Conservation (phyloP, 192 early-diverging fungal genomes). For the Physocladia obscura region DNA sequence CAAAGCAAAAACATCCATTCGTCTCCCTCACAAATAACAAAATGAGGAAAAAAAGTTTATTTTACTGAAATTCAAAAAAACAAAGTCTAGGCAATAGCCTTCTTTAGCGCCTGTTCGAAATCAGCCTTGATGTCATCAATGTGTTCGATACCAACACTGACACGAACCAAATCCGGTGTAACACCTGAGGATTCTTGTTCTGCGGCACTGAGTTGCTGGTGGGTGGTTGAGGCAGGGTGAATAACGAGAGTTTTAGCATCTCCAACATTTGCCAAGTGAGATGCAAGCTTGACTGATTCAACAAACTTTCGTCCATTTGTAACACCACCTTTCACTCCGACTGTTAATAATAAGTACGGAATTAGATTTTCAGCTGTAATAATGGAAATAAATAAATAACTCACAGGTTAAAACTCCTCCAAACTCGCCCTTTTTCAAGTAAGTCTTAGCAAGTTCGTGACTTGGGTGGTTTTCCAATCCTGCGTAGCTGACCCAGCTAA, state of each 20-base stretch:
- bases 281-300: conserved; percentile 73
- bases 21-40: background rate
- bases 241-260: conserved; percentile 88
- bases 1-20: too few relatives aligned
- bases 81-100: conserved; percentile 22
- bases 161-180: conserved; percentile 76
- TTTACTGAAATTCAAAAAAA: too few relatives aligned
- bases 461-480: conserved; percentile 77
- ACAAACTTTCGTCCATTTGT: conserved; percentile 70
- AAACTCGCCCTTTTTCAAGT: conserved; percentile 73
- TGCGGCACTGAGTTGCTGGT: conserved; percentile 80
- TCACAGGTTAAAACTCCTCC: conserved; percentile 74
- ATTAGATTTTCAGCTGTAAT: too few relatives aligned
- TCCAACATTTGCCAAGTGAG: conserved; percentile 94
- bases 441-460: conserved; percentile 79
- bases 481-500: conserved; percentile 86
- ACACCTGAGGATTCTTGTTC: conserved; percentile 80
- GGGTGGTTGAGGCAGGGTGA: conserved; percentile 81
- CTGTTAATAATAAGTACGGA: too few relatives aligned
- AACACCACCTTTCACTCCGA: conserved; percentile 51
- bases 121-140: conserved; percentile 57
- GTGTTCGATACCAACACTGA: conserved; percentile 82
- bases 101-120: conserved; percentile 48
- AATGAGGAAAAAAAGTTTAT: background rate
- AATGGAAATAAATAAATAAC: conserved; percentile 27